Evolutionary conservation across 441 rosid species (phyloP), one percentile per base, ranked within the genome.

Genomic region (Mallotus repandus): DNA sequence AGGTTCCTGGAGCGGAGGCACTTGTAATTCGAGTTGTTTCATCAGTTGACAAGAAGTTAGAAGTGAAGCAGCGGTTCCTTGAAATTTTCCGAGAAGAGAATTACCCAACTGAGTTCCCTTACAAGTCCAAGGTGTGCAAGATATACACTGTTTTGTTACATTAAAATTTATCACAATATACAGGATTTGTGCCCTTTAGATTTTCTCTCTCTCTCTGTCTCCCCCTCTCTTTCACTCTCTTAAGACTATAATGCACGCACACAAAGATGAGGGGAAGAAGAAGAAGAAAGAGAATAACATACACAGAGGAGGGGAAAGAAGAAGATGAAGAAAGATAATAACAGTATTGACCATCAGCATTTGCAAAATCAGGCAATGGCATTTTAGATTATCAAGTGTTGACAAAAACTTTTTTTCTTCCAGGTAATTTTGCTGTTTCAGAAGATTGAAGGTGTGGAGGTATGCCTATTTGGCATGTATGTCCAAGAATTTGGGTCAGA

Each of bases 401-500:
- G 32, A 56, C 60, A 0, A 9, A 56, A 18, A 52, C 38, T 49
- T 78, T 72, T 29, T 74, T 74, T 79, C 71, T 88, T 80, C 77
- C 89, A 96, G 99, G 99, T 94, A 53, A 68, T 97, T 84, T 79
- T 97, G 81, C 75, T 97, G 85, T 94, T 97, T 84, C 99, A 97
- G 86, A 97, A 92, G 92, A 97, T 97, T 77, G 98, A 96, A 84
- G 99, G 99, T 55, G 99, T 97, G 68, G 99, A 97, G 83, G 99
- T 97, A 48, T 94, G 99, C 84, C 79, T 97, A 59, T 97, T 97
- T 81, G 99, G 99, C 70, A 97, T 97, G 99, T 97, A 97, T 63
- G 99, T 94, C 74, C 99, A 96, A 83, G 99, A 96, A 90, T 96
- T 91, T 75, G 99, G 99, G 77, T 83, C 99, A 58, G 99, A 97